Base-by-base conservation (phyloP, 2,329 filamentous ascomycete genomes). In the Aureobasidium sp. region DNA sequence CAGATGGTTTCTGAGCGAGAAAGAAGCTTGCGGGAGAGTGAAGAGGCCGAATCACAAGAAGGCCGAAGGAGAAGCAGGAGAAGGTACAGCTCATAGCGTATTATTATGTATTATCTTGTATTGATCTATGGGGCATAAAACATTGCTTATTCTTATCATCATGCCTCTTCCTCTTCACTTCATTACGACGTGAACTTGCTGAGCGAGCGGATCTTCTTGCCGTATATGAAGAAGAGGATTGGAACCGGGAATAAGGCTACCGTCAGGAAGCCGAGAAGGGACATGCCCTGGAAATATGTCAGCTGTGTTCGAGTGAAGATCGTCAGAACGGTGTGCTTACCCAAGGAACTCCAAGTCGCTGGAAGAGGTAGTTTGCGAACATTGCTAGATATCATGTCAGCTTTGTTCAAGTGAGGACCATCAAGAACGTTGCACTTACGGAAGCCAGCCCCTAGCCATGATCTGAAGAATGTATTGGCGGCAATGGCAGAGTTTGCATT, bases 401-500 rank as follows among this genome's bases (percentile, higher is more conserved):
- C 27, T 29, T 7, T 29, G 27, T 29, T 29, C 27, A 7, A 7
- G 27, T 29, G 27, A 29, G 27, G 27, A 29, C 27, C 7, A 29
- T 29, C 7, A 7, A 7, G 7, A 4, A 29, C 27, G 27, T 29
- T 29, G 27, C 7, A 7, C 27, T 29, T 29, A 29, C 27, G 74
- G n/a, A 76, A 45, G 0, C 66, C 72, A 5, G 72, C 73, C 12
- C 73, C 74, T 14, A 72, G 70, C 37, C 64, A 68, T 8, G 68
- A 70, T 27, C 75, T 63, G 48, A 74, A 62, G 47, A 77, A 72
- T 36, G 70, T 71, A 47, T 75, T 76, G 3, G 67, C 71, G 3
- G 74, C 74, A 14, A 73, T 70, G 14, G 75, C 69, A 1, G 70
- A 72, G n/a, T 73, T 74, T 0, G 70, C 70, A 60, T 75, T 72